Evolutionary conservation across 2,329 filamentous ascomycete species (phyloP).

Genomic region (Colletotrichum sp.): DNA sequence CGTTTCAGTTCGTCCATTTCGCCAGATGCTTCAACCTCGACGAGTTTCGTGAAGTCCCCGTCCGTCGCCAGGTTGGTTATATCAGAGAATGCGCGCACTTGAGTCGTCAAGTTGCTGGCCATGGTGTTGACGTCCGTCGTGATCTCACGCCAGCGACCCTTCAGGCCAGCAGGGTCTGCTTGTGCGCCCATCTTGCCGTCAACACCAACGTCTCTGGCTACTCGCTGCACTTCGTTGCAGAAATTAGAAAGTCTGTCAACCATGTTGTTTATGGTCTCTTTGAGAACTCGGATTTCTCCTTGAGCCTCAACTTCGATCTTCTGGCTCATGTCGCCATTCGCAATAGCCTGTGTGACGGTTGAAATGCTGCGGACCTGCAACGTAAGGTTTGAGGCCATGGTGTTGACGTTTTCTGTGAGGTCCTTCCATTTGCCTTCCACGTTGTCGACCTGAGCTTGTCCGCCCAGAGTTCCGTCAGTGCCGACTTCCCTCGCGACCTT

Average conservation of each 20-base stretch:
- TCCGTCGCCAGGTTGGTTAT: constrained; percentile 98
- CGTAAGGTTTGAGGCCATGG: constrained; percentile 71
- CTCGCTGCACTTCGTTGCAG: constrained; percentile 93
- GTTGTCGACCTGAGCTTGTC: constrained; percentile 91
- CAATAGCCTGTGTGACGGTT: constrained; percentile 92
- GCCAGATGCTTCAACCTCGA: constrained; percentile 95
- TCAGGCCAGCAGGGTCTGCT: constrained; percentile 90
- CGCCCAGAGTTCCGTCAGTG: constrained; percentile 91
- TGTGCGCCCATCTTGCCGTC: constrained; percentile 99
- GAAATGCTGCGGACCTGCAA: constrained; percentile 89
- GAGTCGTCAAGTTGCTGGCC: constrained; percentile 81
- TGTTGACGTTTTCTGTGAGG: constrained; percentile 88
- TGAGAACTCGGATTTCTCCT: constrained; percentile 91
- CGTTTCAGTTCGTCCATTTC: constrained; percentile 99
- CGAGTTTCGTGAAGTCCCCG: constrained; percentile 95
- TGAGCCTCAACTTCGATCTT: constrained; percentile 95
- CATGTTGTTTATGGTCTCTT: constrained; percentile 99
- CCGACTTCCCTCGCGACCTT: constrained; percentile 95
- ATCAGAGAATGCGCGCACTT: constrained; percentile 96
- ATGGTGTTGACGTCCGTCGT: constrained; percentile 97
- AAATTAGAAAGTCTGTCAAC: constrained; percentile 94
- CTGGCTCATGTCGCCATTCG: constrained; percentile 93
- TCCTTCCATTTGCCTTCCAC: constrained; percentile 99
- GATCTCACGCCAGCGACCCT: constrained; percentile 97
- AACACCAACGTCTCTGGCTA: constrained; percentile 95